Evolutionary conservation across 768 basidiomycete species (phyloP).

Genomic region (Chalciporus piperatus): DNA sequence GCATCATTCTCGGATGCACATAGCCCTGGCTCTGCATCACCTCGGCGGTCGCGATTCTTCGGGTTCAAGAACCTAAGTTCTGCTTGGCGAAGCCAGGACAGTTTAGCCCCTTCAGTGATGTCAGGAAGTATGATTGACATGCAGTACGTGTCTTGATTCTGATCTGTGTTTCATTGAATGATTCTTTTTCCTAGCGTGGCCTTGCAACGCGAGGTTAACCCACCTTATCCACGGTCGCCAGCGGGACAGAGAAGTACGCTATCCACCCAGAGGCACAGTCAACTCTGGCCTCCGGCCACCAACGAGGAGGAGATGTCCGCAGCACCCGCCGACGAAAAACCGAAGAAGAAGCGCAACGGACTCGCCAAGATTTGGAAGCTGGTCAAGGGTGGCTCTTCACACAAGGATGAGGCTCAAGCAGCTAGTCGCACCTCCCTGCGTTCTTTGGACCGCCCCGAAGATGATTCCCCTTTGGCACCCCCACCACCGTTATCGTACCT

Average conservation of each 20-base stretch:
- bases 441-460: slow-evolving; percentile 46
- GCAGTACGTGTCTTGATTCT: slow-evolving; percentile 62
- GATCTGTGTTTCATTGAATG: slow-evolving; percentile 11
- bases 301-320: slow-evolving; percentile 29
- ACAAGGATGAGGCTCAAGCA: slow-evolving; percentile 33
- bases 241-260: slow-evolving; percentile 34
- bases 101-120: slow-evolving; percentile 75
- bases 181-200: slow-evolving; percentile 54
- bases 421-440: slow-evolving; percentile 36
- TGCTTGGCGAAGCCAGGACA: slow-evolving; percentile 78
- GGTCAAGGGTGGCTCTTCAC: slow-evolving; percentile 57
- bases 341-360: slow-evolving; percentile 78
- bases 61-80: slow-evolving; percentile 68
- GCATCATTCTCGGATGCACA: slow-evolving; percentile 80
- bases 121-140: slow-evolving; percentile 90
- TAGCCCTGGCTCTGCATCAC: slow-evolving; percentile 65
- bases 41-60: slow-evolving; percentile 74
- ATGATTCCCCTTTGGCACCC: slow-evolving; percentile 78
- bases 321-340: slow-evolving; percentile 39
- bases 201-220: slow-evolving; percentile 61
- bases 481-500: slow-evolving; percentile 91
- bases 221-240: slow-evolving; percentile 30
- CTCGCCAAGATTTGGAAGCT: slow-evolving; percentile 80
- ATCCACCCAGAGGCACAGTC: slow-evolving; percentile 45
- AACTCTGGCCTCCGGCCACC: slow-evolving; percentile 47